Evolutionary conservation across 208 protist species (phyloP), one percentile per base, ranked within the genome.

Genomic region (Wallacemonas rigidus): DNA sequence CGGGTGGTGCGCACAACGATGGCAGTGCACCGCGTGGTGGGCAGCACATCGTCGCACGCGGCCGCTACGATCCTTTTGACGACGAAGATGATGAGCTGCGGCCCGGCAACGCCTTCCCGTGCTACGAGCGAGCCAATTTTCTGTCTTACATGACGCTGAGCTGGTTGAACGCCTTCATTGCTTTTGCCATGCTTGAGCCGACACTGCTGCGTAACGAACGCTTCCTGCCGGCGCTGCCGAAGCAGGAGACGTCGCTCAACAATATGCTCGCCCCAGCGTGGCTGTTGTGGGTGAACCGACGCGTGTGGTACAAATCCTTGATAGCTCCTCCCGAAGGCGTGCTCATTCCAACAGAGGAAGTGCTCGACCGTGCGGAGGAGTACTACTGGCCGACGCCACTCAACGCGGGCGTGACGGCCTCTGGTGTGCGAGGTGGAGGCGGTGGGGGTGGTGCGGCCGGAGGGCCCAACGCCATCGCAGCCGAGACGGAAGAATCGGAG

Each of bases 91-190:
- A 87, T 56, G 83, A 89, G 68, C 86, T 92, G 57, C 77, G 87
- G 36, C 87, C 87, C 11, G 83, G 87, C 67, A 87, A 89, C 72
- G 81, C 79, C 36, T 92, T 92, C 67, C 79, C 77, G 17, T 86
- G 74, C 9, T 80, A 84, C 41, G 82, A 87, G 26, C 74, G 72
- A 14, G 85, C 88, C 11, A 69, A 70, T 8, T 81, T 71, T 67
- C 11, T 85, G 8, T 76, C 76, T 8, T 57, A 69, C 60, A 11
- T 81, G 36, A 92, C 87, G 39, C 83, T 83, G 68, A 85, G 76
- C 73, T 92, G 87, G 87, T 74, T 92, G 15, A 84, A 90, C 69
- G 72, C 88, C 53, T 74, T 92, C 48, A 71, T 92, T 5, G 82
- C 68, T 14, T 89, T 87, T 57, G 81, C 67, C 36, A 62, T 87